phyloP scores from a whole-genome alignment of 78 protist genomes.

The Dictyostelium firmibasis region DNA sequence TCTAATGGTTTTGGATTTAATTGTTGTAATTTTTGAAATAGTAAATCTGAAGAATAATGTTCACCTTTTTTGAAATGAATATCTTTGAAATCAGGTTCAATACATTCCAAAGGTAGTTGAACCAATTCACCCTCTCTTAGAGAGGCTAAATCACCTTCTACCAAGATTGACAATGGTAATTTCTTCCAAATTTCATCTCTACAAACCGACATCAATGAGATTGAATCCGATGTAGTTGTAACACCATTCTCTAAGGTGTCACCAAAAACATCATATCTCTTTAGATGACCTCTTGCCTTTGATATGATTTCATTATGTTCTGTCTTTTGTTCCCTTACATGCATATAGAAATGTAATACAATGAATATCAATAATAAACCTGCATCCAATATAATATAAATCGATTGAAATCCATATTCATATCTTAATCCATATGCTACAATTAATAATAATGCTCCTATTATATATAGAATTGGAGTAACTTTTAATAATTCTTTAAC shows the following conservation, averaged over 20 bases:
- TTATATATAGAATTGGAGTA: constrained; percentile 55
- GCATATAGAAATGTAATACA: constrained; percentile 22
- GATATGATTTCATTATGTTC: constrained; percentile 59
- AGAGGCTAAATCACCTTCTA: constrained; percentile 64
- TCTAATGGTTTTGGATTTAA: constrained; percentile 8
- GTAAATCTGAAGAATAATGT: constrained; percentile 8
- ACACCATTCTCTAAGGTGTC: constrained; percentile 57
- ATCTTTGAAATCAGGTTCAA: constrained; percentile 31
- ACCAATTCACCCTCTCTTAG: constrained; percentile 56
- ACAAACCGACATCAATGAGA: constrained; percentile 37
- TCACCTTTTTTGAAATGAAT: constrained; percentile 28
- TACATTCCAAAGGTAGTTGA: constrained; percentile 26
- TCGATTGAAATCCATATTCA: constrained; percentile 34
- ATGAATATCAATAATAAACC: constrained; percentile 20
- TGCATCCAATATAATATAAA: constrained; percentile 49
- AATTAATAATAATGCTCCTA: constrained; percentile 27
- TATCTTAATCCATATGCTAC: constrained; percentile 36
- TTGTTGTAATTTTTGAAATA: neutral
- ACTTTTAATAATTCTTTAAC: constrained; percentile 32
- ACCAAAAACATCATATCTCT: constrained; percentile 22
- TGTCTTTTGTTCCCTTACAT: constrained; percentile 25
- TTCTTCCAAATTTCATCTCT: constrained; percentile 74
- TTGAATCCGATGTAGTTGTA: constrained; percentile 17
- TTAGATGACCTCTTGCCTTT: constrained; percentile 65
- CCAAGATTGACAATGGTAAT: constrained; percentile 53